Percentiles rank a stretch among this genome's conserved stretches.
These are phyloP conservation scores for Suillus clintonianus DNA, from an alignment of 768 basidiomycete species.

Conservation along the genomic window DNA sequence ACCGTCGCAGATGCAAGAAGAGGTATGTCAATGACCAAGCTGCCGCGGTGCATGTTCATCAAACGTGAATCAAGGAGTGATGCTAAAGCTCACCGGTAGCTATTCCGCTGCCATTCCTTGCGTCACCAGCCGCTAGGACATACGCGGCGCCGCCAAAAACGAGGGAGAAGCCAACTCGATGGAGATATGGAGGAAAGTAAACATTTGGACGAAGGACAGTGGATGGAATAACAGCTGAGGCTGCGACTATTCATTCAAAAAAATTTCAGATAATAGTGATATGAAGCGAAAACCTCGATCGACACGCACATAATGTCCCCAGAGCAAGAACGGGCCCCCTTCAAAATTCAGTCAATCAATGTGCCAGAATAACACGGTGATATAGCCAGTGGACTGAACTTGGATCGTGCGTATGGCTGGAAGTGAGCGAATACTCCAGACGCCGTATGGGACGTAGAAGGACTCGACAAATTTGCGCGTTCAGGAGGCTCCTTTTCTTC, in stretches of 20 bases:
- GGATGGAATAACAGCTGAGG: slow-evolving; percentile 37
- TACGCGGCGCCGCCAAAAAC: slow-evolving; percentile 48
- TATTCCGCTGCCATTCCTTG: slow-evolving; percentile 46
- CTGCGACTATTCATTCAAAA: slow-evolving; percentile 31
- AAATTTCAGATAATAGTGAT: neutral
- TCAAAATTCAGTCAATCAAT: slow-evolving; percentile 4
- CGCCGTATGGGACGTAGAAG: slow-evolving; percentile 15
- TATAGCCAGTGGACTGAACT: slow-evolving; percentile 25
- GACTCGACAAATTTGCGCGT: neutral
- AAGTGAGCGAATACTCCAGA: slow-evolving; percentile 23
- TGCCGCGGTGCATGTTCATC: slow-evolving; percentile 12
- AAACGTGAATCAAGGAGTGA: neutral
- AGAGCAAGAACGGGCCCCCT: slow-evolving; percentile 32
- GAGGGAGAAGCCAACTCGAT: slow-evolving; percentile 44
- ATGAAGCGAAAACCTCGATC: neutral
- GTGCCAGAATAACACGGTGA: slow-evolving; percentile 13
- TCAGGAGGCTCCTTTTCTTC: neutral
- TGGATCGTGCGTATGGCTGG: slow-evolving; percentile 32
- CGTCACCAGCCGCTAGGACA: slow-evolving; percentile 40
- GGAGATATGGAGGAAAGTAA: slow-evolving; percentile 42
- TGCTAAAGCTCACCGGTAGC: slow-evolving; percentile 27
- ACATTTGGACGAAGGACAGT: slow-evolving; percentile 27
- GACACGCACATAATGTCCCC: slow-evolving; percentile 36
- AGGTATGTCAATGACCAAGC: slow-evolving; percentile 52
- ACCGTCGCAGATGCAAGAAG: slow-evolving; percentile 38